These are phyloP conservation scores for Malus asiatica DNA, from an alignment of 306 rosid species.

Conservation along the genomic window DNA sequence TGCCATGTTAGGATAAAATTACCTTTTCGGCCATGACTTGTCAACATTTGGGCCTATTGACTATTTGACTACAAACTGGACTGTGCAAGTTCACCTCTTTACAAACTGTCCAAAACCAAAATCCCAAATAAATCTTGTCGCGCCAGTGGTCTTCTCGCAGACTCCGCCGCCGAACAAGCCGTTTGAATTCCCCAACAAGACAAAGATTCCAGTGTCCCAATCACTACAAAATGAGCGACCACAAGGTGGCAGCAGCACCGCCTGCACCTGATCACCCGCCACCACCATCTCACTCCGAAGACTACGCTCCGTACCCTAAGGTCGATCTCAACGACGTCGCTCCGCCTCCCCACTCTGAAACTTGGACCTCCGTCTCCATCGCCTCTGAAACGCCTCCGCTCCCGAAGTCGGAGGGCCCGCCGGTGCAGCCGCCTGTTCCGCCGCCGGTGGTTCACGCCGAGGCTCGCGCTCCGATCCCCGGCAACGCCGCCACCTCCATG, in stretches of 20 bases:
- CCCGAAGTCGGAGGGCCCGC: background rate
- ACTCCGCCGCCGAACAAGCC: background rate
- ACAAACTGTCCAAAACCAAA: background rate
- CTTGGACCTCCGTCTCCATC: conserved; percentile 43
- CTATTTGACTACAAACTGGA: background rate
- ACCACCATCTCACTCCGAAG: conserved; percentile 30
- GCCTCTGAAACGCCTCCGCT: conserved; percentile 14
- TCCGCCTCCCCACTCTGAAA: conserved; percentile 29
- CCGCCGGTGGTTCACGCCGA: conserved; percentile 15
- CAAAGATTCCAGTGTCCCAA: background rate
- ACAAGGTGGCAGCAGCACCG: background rate
- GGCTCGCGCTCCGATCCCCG: conserved; percentile 39
- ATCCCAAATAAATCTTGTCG: background rate
- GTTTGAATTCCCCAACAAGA: background rate
- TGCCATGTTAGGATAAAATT: too few species aligned
- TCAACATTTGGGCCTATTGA: background rate
- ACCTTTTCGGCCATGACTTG: too few species aligned
- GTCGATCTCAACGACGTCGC: conserved; percentile 56
- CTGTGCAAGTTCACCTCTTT: background rate
- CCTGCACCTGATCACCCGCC: background rate
- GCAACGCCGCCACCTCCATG: conserved; percentile 56
- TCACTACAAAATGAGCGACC: background rate
- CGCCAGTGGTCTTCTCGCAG: background rate
- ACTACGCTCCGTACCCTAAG: conserved; percentile 77
- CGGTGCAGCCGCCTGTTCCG: background rate